Base-by-base conservation (phyloP, 495 filamentous ascomycete genomes). In the Amniculicola lignicola region DNA sequence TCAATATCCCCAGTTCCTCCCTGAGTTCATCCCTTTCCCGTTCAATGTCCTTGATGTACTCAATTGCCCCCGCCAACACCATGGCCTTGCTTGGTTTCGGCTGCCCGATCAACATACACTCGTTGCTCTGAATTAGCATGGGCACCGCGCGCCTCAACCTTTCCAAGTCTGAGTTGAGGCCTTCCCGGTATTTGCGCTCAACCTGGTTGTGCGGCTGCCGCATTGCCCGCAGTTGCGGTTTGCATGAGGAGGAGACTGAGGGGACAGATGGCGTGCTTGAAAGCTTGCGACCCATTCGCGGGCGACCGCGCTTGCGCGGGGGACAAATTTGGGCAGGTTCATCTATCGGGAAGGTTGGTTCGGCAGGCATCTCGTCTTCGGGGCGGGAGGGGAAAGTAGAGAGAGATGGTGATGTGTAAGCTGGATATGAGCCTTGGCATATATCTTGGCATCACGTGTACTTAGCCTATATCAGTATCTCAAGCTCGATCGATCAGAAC, bases 141-240 rank as follows among this genome's bases (percentile, higher is more conserved):
- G 60, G 60, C 4, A 63, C 50, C 2, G 57, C 48, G 14, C 55
- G 35, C 2, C 60, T 18, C 6, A 63, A 49, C 16, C 38, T 19
- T n/a, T 63, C 60, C 24, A 63, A 48, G 35, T 63, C 46, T 3
- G 36, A 27, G 48, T 63, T 63, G 4, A 63, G 28, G 23, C 45
- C 41, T 24, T 62, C 53, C 18, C 59, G 59, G 38, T 61, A 61
- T 25, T 56, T 61, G 39, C 54, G 53, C 39, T 62, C 59, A 18
- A 62, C 59, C 42, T 63, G 60, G 50, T 63, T 59, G 48, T 63
- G 60, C 2, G 60, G 60, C 2, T 51, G 37, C 5, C 59, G 50
- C n/a, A n/a, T n/a, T n/a, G n/a, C 29, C 7, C 29, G 29, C 29
- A n/a, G 7, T 33, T 33, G 29, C 29, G 29, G n/a, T 33, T 33